Base-by-base conservation (phyloP, 108 stramenopile species). In the Cyclotella atomus region DNA sequence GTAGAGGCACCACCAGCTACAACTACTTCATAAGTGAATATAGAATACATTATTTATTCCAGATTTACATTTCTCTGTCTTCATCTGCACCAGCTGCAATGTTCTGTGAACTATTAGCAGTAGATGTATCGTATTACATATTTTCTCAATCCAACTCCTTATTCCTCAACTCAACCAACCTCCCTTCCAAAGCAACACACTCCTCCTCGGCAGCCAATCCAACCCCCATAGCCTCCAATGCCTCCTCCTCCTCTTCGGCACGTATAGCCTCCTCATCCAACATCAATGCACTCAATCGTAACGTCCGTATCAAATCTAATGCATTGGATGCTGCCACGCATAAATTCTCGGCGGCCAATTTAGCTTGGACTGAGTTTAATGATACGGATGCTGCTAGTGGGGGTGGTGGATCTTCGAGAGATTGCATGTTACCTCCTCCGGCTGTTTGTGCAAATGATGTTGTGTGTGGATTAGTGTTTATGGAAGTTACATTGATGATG, bases 261-360 rank as follows among this genome's bases (percentile, higher is more conserved):
- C 57, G 73, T 46, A 92, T 88, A 3, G 85, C 85, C 63, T 91
- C 94, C 59, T 88, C 90, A 55, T 92, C 94, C 90, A 92, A 90
- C 47, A 95, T 38, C n/a, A 92, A 70, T 0, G 87, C 73, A 65
- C 83, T 83, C 36, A 95, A 35, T 5, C 94, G 74, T 33, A 92
- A 67, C 6, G 90, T 91, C n/a, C 94, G 88, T 67, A 95, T 95
- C 41, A 95, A 75, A 64, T 87, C 85, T 3, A 95, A 71, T 32
- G 91, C 71, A 64, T 91, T 81, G 49, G 85, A 83, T 10, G 89
- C 70, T 2, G 90, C 90, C 2, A 91, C 90, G 66, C 88, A 88
- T 20, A 95, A 68, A 67, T 95, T 95, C 74, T 95, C 89, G 4
- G 83, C 79, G 8, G 94, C 91, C 23, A 89, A 60, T 59, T 87